Evolutionary conservation across 805 yeast genomes (phyloP).

Genomic region (Alloascoidea hylecoeti): DNA sequence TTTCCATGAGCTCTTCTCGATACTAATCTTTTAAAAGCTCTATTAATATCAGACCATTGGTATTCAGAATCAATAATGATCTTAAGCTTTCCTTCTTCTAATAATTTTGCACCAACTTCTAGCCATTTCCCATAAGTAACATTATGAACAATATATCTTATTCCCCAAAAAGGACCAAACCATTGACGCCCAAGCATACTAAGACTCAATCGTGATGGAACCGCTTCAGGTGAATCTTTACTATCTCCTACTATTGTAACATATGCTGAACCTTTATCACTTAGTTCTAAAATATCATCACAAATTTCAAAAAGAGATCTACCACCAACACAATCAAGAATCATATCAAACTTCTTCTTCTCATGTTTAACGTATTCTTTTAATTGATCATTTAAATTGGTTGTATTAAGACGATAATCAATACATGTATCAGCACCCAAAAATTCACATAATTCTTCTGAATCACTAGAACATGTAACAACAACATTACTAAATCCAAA

Average conservation of each 20-base stretch:
- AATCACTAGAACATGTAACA: conserved; percentile 37
- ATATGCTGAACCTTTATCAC: conserved; percentile 31
- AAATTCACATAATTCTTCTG: conserved; percentile 25
- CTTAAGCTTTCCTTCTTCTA: conserved; percentile 28
- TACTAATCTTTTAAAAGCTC: conserved; percentile 34
- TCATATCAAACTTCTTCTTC: conserved; percentile 43
- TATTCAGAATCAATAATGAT: conserved; percentile 40
- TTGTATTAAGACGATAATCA: too few species aligned
- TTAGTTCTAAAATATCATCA: conserved; percentile 28
- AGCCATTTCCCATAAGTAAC: conserved; percentile 22
- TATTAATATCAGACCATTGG: conserved; percentile 29
- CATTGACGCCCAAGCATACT: conserved; percentile 12
- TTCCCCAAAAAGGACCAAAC: conserved; percentile 14
- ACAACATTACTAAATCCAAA: conserved; percentile 35
- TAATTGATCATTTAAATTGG: too few species aligned
- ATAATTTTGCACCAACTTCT: conserved; percentile 26
- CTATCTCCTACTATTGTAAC: conserved; percentile 44
- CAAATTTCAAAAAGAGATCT: conserved; percentile 29
- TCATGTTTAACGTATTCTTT: too few species aligned
- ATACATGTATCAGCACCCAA: conserved; percentile 51
- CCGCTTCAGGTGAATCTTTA: conserved; percentile 12
- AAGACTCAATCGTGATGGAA: conserved; percentile 11
- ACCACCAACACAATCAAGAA: conserved; percentile 56
- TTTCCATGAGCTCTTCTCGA: conserved; percentile 51
- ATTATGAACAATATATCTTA: conserved; percentile 12